Base-by-base conservation (phyloP, 805 yeast species). In the Saturnispora dispora region DNA sequence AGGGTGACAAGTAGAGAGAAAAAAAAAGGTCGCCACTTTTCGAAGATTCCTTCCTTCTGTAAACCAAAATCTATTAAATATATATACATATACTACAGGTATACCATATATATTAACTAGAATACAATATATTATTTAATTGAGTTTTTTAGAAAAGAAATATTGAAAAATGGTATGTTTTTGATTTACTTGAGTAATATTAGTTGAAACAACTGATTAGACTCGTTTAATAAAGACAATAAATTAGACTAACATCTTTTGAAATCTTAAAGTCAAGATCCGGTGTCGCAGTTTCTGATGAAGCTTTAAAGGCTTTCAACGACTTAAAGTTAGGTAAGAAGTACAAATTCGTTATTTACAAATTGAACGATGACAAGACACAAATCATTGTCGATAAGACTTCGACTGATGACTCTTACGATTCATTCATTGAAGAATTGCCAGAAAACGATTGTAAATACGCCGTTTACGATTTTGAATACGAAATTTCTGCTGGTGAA, bases 401-500 rank as follows among this genome's bases (percentile, higher is more conserved):
- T 56, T 88, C 96, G 51, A 72, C 76, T 49, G 85, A 82, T 23
- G 65, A 63, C 37, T 85, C 83, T 61, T 93, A 93, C 73, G 98
- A 93, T 63, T 72, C 81, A 37, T 93, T 93, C 72, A 72, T 91
- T 63, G 88, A 81, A 68, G 80, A 85, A 66, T 81, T 93, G 63
- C 96, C 98, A 62, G 99, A 93, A 75, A 80, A 86, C 68, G 96
- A 91, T 67, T 88, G 97, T 74, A 82, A 90, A 71, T 93, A 93
- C 70, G 99, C 98, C 54, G 82, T 93, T 52, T 93, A 88, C 74
- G 98, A 91, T 74, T 91, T 93, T 63, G 97, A 91, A 75, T 93
- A 90, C 72, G 96, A 89, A 71, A 74, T 88, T 54, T 80, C 85
- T 59, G 81, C 79, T 48, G 90, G 88, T 62, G 98, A 91, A 72